Evolutionary conservation across 148 eudicot genomes (phyloP), one percentile per base, ranked within the genome.

Genomic region (Diospyros kaki): DNA sequence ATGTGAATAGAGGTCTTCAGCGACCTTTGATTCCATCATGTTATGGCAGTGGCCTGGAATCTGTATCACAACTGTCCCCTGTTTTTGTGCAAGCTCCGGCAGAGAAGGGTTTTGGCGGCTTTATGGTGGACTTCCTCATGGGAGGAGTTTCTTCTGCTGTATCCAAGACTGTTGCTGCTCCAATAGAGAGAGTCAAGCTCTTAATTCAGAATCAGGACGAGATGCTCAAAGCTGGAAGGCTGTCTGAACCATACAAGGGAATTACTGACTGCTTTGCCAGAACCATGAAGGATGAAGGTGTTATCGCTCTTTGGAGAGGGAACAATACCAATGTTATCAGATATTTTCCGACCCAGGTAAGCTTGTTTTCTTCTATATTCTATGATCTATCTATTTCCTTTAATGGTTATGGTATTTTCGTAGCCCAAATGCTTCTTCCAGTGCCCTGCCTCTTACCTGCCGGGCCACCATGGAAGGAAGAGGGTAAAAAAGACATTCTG

Each of bases 261-360:
- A 91, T 91, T 64, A 18, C 75, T 28, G 87, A 91, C 73, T 89
- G 93, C 76, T 91, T 89, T 77, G 84, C 86, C 40, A 79, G 93
- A 79, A 89, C 97, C 18, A 78, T 86, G 0, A 89, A 86, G 83
- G 93, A 91, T 51, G 97, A 91, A 80, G 97, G 97, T 15, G 56
- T 91, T 58, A 15, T 89, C 69, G 48, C 97, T 72, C 87, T 91
- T 53, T 91, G 93, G 90, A 81, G 92, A 78, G 87, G 93, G 71
- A 91, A 91, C 74, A 89, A 90, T 39, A 90, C 89, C n/a, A 89
- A 91, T 81, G 97, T 89, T 61, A 86, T 91, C 69, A 81, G 97
- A 86, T 91, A 91, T 76, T 91, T 91, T 82, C 97, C 97, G n/a
- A 89, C 97, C 66, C 97, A 91, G 90, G 97, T 87, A 43, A 71